phyloP scores from a whole-genome alignment of 192 early-diverging fungal species.

The Piromyces finnis region DNA sequence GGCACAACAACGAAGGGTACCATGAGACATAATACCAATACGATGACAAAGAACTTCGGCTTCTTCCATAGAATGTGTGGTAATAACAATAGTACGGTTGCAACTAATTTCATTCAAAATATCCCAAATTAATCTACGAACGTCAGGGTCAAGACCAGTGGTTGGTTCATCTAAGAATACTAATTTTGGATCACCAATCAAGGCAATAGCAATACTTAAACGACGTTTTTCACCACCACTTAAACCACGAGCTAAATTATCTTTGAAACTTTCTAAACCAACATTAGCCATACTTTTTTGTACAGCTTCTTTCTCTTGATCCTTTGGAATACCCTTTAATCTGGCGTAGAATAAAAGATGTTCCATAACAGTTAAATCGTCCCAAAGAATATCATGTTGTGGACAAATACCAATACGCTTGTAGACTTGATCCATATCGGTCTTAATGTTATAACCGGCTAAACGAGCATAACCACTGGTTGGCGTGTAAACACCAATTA shows the following conservation, averaged over 20 bases:
- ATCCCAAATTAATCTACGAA: conserved; percentile 53
- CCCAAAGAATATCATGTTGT: conserved; percentile 60
- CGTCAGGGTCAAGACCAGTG: conserved; percentile 10
- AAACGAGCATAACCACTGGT: conserved; percentile 33
- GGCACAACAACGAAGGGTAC: conserved; percentile 46
- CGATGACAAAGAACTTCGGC: conserved; percentile 51
- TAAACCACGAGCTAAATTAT: conserved; percentile 35
- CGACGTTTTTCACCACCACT: conserved; percentile 19
- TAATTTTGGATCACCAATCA: neutral
- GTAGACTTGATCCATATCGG: conserved; percentile 30
- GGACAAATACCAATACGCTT: conserved; percentile 52
- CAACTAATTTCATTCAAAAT: conserved; percentile 34
- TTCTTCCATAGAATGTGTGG: conserved; percentile 46
- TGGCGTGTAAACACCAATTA: conserved; percentile 45
- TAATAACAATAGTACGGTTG: conserved; percentile 40
- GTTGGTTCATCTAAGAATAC: conserved; percentile 3
- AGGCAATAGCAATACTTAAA: neutral
- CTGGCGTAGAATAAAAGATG: conserved; percentile 23
- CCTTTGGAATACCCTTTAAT: conserved; percentile 35
- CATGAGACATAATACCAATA: conserved; percentile 63
- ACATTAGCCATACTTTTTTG: conserved; percentile 22
- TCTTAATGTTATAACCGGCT: conserved; percentile 33
- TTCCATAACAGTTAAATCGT: conserved; percentile 45
- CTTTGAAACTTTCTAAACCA: conserved; percentile 26
- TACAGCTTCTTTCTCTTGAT: conserved; percentile 22